phyloP scores from a whole-genome alignment of 495 filamentous ascomycete species.

The Pseudotulostoma volvatum region DNA sequence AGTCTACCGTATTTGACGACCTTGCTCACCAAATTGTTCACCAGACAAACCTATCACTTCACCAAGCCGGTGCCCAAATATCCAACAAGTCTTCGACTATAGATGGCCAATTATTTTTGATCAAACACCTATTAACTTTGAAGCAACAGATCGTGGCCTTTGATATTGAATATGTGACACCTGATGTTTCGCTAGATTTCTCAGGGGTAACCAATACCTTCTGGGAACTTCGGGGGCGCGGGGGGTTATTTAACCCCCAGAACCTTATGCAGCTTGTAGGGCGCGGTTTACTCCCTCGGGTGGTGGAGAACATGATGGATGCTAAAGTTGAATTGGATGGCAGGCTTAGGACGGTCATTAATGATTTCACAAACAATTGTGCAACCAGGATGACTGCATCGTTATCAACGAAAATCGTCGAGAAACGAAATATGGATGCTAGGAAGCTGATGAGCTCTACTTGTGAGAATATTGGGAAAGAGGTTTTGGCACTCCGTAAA shows the following conservation, averaged over 20 bases:
- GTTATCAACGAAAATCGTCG: constrained; percentile 27
- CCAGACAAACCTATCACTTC: constrained; percentile 51
- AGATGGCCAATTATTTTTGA: constrained; percentile 70
- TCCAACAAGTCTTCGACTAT: constrained; percentile 36
- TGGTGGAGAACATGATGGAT: constrained; percentile 55
- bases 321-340: constrained; percentile 72
- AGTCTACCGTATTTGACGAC: constrained; percentile 61
- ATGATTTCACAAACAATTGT: constrained; percentile 53
- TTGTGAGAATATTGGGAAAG: constrained; percentile 33
- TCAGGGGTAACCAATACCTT: constrained; percentile 64
- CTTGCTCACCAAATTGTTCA: constrained; percentile 65
- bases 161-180: constrained; percentile 75
- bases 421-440: constrained; percentile 20
- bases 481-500: constrained; percentile 35
- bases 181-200: constrained; percentile 61
- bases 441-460: constrained; percentile 24
- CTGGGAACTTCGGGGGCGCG: constrained; percentile 52
- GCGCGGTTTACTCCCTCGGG: constrained; percentile 40
- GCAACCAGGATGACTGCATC: constrained; percentile 39
- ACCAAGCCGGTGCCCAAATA: constrained; percentile 33
- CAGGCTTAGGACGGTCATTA: constrained; percentile 58
- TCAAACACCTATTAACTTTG: constrained; percentile 79
- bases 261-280: constrained; percentile 43
- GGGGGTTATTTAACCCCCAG: constrained; percentile 51
- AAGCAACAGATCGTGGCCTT: constrained; percentile 86